These are phyloP conservation scores for Kwoniella heveanensis DNA, from an alignment of 768 basidiomycete genomes.

Conservation along the genomic window DNA sequence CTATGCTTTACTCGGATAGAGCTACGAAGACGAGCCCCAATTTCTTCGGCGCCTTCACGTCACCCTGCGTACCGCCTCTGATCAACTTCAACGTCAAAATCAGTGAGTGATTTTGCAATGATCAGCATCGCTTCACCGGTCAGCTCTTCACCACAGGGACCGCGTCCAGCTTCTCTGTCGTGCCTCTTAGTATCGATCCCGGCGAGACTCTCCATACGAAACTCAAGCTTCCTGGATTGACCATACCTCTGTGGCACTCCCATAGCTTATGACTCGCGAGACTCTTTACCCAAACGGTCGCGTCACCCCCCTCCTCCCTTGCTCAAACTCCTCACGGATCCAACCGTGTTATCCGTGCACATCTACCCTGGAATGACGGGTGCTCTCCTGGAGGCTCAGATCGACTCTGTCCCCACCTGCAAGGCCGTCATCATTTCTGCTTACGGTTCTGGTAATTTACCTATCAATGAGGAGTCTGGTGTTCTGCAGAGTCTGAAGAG, in stretches of 20 bases:
- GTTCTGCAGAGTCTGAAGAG: constrained; percentile 32
- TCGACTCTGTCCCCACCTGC: constrained; percentile 42
- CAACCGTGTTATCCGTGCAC: constrained; percentile 39
- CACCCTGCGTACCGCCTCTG: constrained; percentile 42
- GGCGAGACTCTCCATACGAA: too few relatives aligned
- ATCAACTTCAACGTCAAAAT: constrained; percentile 51
- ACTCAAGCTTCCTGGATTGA: not conserved
- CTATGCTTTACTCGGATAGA: too few relatives aligned
- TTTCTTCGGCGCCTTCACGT: constrained; percentile 42
- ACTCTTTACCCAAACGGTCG: constrained; percentile 28
- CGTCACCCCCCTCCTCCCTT: constrained; percentile 37
- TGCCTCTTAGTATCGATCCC: too few relatives aligned
- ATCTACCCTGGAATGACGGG: constrained; percentile 51
- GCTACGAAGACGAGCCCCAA: constrained; percentile 48
- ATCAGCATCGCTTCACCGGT: too few relatives aligned
- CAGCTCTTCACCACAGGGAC: too few relatives aligned
- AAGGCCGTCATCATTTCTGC: constrained; percentile 45
- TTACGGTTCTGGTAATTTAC: constrained; percentile 47
- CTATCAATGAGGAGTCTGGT: constrained; percentile 37
- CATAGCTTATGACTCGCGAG: constrained; percentile 18
- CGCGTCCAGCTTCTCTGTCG: too few relatives aligned
- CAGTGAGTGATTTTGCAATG: constrained; percentile 36
- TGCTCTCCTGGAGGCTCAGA: constrained; percentile 41
- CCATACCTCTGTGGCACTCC: not conserved
- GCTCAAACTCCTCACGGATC: constrained; percentile 28